Conservation (phyloP, 441 rosid genomes). For the Dalechampia spathulata region DNA sequence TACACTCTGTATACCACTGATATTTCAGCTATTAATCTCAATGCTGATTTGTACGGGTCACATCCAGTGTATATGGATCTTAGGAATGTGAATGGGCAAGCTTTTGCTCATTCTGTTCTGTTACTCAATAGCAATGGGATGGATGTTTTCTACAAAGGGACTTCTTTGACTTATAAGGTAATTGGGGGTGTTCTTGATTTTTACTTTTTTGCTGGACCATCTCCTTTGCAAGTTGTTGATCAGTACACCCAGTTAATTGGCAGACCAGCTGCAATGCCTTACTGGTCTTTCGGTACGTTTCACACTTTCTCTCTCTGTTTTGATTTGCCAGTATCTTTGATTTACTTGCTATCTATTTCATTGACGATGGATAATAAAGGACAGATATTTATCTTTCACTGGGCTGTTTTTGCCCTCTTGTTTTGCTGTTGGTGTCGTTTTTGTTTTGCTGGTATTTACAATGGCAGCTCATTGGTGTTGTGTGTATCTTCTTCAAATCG, state of each 20-base stretch:
- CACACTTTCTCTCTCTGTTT: not conserved
- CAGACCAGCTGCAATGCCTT: slow-evolving; percentile 97
- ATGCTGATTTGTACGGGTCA: slow-evolving; percentile 81
- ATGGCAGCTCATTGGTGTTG: too few relatives aligned
- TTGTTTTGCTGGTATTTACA: too few relatives aligned
- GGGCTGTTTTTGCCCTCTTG: too few relatives aligned
- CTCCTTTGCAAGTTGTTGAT: slow-evolving; percentile 74
- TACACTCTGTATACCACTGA: slow-evolving; percentile 86
- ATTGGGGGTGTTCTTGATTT: slow-evolving; percentile 94
- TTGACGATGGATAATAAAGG: too few relatives aligned
- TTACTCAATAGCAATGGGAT: slow-evolving; percentile 89
- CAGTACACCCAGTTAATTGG: slow-evolving; percentile 83
- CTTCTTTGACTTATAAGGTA: slow-evolving; percentile 77
- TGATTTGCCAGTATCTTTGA: not conserved
- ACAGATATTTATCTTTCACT: too few relatives aligned
- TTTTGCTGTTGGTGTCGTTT: too few relatives aligned
- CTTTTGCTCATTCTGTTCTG: slow-evolving; percentile 70
- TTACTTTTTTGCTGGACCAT: slow-evolving; percentile 77
- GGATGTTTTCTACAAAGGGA: slow-evolving; percentile 86
- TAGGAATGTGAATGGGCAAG: slow-evolving; percentile 56
- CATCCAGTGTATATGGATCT: slow-evolving; percentile 98
- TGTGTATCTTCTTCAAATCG: too few relatives aligned
- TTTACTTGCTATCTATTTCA: not conserved
- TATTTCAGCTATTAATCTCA: slow-evolving; percentile 69
- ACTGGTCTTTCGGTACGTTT: slow-evolving; percentile 81